Evolutionary conservation across 2,329 filamentous ascomycete genomes (phyloP), one percentile per base, ranked within the genome.

Genomic region (Erysiphe pisi): DNA sequence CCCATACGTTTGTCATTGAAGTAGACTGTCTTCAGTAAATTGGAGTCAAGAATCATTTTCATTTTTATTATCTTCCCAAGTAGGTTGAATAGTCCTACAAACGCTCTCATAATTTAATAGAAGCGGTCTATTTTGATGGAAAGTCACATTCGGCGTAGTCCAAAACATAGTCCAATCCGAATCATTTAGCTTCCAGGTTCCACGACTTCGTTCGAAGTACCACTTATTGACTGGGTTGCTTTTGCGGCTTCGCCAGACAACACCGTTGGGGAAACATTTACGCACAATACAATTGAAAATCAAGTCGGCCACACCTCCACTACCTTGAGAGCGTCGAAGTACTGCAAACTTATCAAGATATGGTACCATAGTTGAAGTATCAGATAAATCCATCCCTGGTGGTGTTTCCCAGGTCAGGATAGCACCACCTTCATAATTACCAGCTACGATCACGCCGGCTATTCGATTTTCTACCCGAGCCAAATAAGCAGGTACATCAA

Each of bases 301-400:
- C 58, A 98, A 91, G 81, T 99, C 95, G 0, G 95, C 94, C 3
- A 98, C 94, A 3, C 95, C 94, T 0, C 93, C 93, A 0, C 92
- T 92, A 0, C 95, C 95, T 82, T 99, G 95, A 18, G 90, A 91
- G 78, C 89, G 90, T 79, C 92, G 94, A 22, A 97, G 86, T 0
- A 99, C 95, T 0, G 95, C 95, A 82, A 99, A 98, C 82, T 99
- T 99, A 83, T 99, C 95, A 45, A 99, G 86, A 82, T 99, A 99
- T 0, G 95, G 95, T 0, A 99, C 92, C 79, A 93, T 87, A 14
- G 91, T 87, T 0, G 86, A 86, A 52, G 84, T 81, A 74, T 86
- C 86, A 25, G 85, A 83, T 77, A 87, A 77, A 68, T 84, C 83
- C 28, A 88, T 83, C 0, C 85, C 88, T 0, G 85, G 86, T 0